phyloP scores from a whole-genome alignment of 2,329 filamentous ascomycete genomes.

The Paraphoma chrysanthemicola region DNA sequence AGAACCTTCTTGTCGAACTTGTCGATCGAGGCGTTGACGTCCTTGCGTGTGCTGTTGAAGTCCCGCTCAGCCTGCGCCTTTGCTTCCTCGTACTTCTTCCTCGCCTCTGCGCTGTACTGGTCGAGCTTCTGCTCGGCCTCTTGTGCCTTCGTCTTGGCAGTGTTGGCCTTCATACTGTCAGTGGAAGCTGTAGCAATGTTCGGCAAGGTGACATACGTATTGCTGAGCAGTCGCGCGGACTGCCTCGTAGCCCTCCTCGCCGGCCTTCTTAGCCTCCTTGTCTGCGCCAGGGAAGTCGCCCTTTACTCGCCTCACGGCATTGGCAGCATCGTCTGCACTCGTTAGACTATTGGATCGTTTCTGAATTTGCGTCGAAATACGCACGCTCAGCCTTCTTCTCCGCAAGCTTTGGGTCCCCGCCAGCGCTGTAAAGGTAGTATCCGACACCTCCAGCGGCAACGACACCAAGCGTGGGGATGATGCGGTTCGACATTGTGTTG shows the following conservation, averaged over 20 bases:
- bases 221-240: slow-evolving; percentile 55
- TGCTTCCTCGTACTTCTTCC: slow-evolving; percentile 67
- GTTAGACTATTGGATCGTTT: slow-evolving; percentile 14
- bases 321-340: slow-evolving; percentile 74
- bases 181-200: slow-evolving; percentile 1
- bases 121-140: slow-evolving; percentile 69
- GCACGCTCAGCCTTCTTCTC: slow-evolving; percentile 85
- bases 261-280: slow-evolving; percentile 70
- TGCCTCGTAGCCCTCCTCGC: slow-evolving; percentile 56
- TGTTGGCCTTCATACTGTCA: slow-evolving; percentile 43
- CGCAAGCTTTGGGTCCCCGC: slow-evolving; percentile 81
- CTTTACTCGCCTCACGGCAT: slow-evolving; percentile 70
- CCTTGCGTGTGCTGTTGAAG: slow-evolving; percentile 51
- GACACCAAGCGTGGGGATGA: slow-evolving; percentile 37
- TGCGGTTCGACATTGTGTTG: slow-evolving; percentile 36
- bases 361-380: slow-evolving; percentile 36
- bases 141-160: slow-evolving; percentile 58
- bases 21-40: slow-evolving; percentile 67
- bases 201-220: slow-evolving; percentile 31
- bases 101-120: slow-evolving; percentile 61
- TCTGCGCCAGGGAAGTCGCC: slow-evolving; percentile 68
- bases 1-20: slow-evolving; percentile 84
- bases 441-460: slow-evolving; percentile 63
- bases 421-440: slow-evolving; percentile 91
- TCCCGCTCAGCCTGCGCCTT: slow-evolving; percentile 62